A percentile compares a stretch with the other conserved stretches of the same genome.
phyloP scores from a whole-genome alignment of 1,284 basidiomycete genomes.

The Heliocybe sulcata region DNA sequence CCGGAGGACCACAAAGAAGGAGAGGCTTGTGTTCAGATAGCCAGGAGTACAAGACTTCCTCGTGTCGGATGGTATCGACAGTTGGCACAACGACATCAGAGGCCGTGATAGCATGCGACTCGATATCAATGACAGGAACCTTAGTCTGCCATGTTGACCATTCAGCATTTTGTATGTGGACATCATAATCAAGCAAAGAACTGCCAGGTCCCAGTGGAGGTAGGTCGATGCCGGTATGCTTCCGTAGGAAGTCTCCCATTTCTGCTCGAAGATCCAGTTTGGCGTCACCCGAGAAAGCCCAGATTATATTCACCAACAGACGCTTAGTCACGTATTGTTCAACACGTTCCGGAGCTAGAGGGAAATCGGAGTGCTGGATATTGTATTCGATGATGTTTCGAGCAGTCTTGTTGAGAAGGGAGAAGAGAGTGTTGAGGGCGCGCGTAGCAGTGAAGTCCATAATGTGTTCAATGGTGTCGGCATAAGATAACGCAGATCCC shows the following conservation, averaged over 20 bases:
- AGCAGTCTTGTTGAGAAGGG: constrained; percentile 92
- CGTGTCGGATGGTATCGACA: constrained; percentile 97
- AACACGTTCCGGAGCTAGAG: constrained; percentile 75
- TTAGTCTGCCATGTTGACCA: constrained; percentile 91
- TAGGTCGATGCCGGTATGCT: constrained; percentile 85
- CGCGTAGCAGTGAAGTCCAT: constrained; percentile 97
- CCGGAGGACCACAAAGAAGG: constrained; percentile 97
- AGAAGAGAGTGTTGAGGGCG: constrained; percentile 94
- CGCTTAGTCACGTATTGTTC: constrained; percentile 90
- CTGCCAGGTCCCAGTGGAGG: constrained; percentile 70
- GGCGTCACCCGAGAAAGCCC: constrained; percentile 97
- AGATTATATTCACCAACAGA: constrained; percentile 89
- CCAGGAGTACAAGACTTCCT: constrained; percentile 98
- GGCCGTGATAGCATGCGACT: constrained; percentile 92
- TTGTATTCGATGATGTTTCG: constrained; percentile 96
- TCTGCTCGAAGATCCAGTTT: constrained; percentile 85
- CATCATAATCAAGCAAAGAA: constrained; percentile 94
- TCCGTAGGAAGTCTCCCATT: constrained; percentile 85
- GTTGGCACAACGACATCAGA: constrained; percentile 98
- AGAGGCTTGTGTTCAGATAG: constrained; percentile 98
- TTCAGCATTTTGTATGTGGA: constrained; percentile 79
- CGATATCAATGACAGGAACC: constrained; percentile 95
- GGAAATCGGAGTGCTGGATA: constrained; percentile 91
- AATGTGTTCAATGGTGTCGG: constrained; percentile 86
- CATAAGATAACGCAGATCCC: constrained; percentile 70